A percentile compares a stretch with the other conserved stretches of the same genome.
These are phyloP conservation scores for Acanthamoeba triangularis DNA, from an alignment of 208 protist species.

Conservation along the genomic window DNA sequence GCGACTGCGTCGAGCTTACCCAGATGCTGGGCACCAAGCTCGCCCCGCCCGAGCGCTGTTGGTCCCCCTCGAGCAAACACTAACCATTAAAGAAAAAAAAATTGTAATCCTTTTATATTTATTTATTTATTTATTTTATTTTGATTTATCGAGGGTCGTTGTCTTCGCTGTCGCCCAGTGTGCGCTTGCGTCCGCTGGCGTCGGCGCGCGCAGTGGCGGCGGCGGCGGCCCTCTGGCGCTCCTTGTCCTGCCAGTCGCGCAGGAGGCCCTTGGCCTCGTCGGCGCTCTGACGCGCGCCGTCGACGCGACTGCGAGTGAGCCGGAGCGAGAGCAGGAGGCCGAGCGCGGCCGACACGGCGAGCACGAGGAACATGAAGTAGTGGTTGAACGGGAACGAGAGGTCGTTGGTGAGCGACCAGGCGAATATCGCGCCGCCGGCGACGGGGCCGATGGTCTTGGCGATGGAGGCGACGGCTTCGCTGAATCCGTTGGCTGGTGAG, in stretches of 20 bases:
- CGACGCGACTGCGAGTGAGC: background rate
- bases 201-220: background rate
- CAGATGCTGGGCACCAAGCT: background rate
- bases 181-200: background rate
- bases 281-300: background rate
- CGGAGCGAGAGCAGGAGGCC: conserved; percentile 12
- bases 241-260: conserved; percentile 3
- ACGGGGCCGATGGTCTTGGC: conserved; percentile 38
- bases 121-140: too few relatives aligned
- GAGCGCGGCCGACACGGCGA: background rate
- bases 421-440: conserved; percentile 25
- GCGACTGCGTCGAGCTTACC: background rate
- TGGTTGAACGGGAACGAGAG: conserved; percentile 65
- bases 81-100: too few relatives aligned
- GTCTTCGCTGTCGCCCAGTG: background rate
- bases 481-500: conserved; percentile 22
- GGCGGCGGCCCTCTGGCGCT: background rate
- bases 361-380: conserved; percentile 62
- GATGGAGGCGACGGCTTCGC: conserved; percentile 17
- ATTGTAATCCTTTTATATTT: too few relatives aligned
- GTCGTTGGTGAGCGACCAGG: conserved; percentile 50
- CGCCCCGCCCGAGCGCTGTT: background rate
- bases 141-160: background rate
- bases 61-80: background rate
- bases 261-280: conserved; percentile 22